These are phyloP conservation scores for Tuber aestivum DNA, from an alignment of 495 filamentous ascomycete genomes.

Conservation along the genomic window DNA sequence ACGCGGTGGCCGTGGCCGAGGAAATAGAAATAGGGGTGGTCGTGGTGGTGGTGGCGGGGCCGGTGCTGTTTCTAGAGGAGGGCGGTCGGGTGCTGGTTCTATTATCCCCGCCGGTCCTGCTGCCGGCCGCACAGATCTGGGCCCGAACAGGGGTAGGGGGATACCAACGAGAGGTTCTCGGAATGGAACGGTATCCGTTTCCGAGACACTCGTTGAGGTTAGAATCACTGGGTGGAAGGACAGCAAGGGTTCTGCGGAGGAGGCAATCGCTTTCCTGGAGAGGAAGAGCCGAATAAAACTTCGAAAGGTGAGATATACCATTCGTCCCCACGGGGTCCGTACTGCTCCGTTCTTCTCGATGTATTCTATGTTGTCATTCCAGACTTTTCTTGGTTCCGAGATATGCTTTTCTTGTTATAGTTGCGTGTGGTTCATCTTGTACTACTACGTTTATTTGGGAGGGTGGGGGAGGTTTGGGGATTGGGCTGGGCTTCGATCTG, in stretches of 20 bases:
- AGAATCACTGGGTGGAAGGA: constrained; percentile 57
- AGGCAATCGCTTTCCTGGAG: constrained; percentile 73
- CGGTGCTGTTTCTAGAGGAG: constrained; percentile 41
- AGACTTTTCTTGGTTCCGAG: constrained; percentile 1
- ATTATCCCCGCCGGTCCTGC: constrained; percentile 31
- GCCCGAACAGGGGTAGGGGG: constrained; percentile 25
- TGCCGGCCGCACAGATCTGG: constrained; percentile 22
- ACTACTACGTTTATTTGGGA: constrained; percentile 20
- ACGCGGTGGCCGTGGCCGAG: constrained; percentile 42
- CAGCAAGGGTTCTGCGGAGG: constrained; percentile 70
- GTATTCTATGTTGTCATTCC: not conserved
- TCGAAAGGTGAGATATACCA: constrained; percentile 70
- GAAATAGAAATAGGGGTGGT: constrained; percentile 32
- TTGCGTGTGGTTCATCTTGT: constrained; percentile 25
- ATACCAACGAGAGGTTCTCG: constrained; percentile 29
- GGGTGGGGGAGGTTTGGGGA: constrained; percentile 21
- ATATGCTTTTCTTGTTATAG: not conserved
- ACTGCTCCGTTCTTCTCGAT: not conserved
- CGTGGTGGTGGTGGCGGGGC: constrained; percentile 45
- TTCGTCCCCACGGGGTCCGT: not conserved
- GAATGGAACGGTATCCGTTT: not conserved
- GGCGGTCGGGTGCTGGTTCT: constrained; percentile 20
- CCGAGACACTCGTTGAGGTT: constrained; percentile 26
- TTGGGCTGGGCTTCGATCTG: constrained; percentile 23
- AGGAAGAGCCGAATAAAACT: constrained; percentile 69